Conservation (phyloP, 1,284 basidiomycete species). For the Marasmius fiardii region DNA sequence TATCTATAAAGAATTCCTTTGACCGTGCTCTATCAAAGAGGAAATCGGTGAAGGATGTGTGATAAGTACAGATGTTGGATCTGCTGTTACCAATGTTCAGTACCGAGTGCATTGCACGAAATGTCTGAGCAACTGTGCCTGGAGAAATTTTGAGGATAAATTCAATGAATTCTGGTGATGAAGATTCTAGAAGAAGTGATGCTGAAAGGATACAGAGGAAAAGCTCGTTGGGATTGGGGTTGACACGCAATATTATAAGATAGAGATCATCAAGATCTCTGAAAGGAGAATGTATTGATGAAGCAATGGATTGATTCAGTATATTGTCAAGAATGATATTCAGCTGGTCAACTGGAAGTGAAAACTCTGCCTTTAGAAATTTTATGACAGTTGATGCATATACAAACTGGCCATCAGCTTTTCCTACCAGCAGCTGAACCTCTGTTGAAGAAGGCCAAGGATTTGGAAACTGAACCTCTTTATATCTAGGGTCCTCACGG, state of each 20-base stretch:
- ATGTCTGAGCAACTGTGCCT: not conserved
- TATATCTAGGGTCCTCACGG: not conserved
- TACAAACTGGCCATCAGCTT: conserved; percentile 21
- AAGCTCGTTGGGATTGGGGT: conserved; percentile 21
- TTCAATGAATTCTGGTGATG: not conserved
- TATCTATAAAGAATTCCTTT: not conserved
- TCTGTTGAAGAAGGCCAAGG: conserved; percentile 18
- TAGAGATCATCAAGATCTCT: not conserved
- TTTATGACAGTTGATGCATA: conserved; percentile 25
- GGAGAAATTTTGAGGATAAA: not conserved
- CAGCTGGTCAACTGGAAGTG: conserved; percentile 21
- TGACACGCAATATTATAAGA: not conserved
- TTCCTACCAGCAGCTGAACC: conserved; percentile 18
- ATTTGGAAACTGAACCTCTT: not conserved
- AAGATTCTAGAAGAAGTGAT: not conserved
- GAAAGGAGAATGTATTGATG: conserved; percentile 6
- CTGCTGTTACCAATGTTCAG: not conserved
- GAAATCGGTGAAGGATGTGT: not conserved
- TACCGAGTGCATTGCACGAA: not conserved
- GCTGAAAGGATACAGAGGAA: not conserved
- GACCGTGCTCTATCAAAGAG: not conserved
- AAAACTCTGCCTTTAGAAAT: conserved; percentile 20
- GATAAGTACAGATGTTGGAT: not conserved
- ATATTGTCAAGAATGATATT: conserved; percentile 17
- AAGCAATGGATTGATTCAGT: too few species aligned